phyloP scores from a whole-genome alignment of 2,329 filamentous ascomycete species.

The Colletotrichum agaves region DNA sequence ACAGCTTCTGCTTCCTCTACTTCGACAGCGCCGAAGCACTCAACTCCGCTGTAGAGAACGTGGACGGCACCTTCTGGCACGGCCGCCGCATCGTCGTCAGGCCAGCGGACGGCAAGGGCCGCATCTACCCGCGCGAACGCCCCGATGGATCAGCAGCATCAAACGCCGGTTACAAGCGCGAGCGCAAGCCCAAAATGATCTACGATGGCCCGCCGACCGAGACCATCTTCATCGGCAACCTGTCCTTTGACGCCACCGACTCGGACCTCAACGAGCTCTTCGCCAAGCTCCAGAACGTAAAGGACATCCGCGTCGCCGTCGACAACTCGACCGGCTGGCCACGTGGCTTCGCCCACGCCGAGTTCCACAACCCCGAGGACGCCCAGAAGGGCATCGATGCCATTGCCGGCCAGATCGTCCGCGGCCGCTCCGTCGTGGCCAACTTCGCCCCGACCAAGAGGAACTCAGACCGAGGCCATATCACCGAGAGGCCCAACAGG shows the following conservation, averaged over 20 bases:
- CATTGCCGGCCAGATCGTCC: slow-evolving; percentile 68
- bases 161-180: background rate
- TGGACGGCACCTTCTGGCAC: slow-evolving; percentile 39
- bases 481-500: background rate
- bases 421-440: slow-evolving; percentile 72
- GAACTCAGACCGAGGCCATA: too few species aligned
- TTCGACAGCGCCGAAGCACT: slow-evolving; percentile 17
- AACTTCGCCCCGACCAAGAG: slow-evolving; percentile 63
- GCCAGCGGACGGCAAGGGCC: background rate
- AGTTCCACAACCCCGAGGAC: slow-evolving; percentile 76
- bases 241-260: slow-evolving; percentile 88
- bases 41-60: slow-evolving; percentile 18
- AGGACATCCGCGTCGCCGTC: slow-evolving; percentile 83
- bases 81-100: slow-evolving; percentile 33
- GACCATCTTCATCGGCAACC: slow-evolving; percentile 85
- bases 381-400: slow-evolving; percentile 69
- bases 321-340: slow-evolving; percentile 84
- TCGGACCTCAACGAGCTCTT: slow-evolving; percentile 84
- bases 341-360: slow-evolving; percentile 85
- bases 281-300: slow-evolving; percentile 73
- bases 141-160: background rate
- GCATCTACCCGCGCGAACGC: background rate
- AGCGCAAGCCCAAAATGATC: background rate
- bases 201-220: slow-evolving; percentile 14
- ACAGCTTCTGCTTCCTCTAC: slow-evolving; percentile 32